Base-by-base conservation (phyloP, 2,329 filamentous ascomycete species). In the Penicillium sp. region DNA sequence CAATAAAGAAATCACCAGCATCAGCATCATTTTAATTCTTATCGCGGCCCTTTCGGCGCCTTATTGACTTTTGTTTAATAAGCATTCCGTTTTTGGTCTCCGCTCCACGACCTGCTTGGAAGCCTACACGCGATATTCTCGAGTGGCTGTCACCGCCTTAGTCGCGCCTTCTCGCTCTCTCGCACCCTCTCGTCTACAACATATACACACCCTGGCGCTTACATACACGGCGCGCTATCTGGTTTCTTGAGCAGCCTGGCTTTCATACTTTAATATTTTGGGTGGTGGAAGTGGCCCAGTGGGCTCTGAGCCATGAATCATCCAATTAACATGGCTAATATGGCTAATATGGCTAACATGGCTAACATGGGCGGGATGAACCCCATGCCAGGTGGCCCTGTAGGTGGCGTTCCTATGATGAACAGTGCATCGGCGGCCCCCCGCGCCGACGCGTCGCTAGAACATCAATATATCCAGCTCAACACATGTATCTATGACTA, bases 401-500 rank as follows among this genome's bases (percentile, higher is more conserved):
- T 83, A 40, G 82, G 82, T 61, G 82, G 81, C 66, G 78, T 78
- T 56, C 79, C 77, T 56, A 79, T 82, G 77, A 81, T 80, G 74
- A 80, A 79, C 71, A 79, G 78, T 65, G 74, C 72, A 62, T 74
- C 74, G 57, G 66, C 71, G 40, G 74, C 76, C 65, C 72, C 76
- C 67, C 67, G 76, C 55, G 69, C 65, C 43, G 61, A 65, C 26
- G 26, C 30, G 24, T 47, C 49, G 14, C 57, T 52, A 24, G 71
- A 74, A 50, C 61, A 60, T 28, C 68, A 74, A 65, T 71, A 73
- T 63, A 69, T 65, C 61, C 74, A 72, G 54, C 75, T 86, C 59
- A 85, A 87, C 71, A 86, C 83, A 51, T 85, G 84, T 72, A 87
- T 87, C 63, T 87, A 87, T 73, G 83, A 86, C 71, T 86, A 87